phyloP scores from a whole-genome alignment of 75 land plant species.

The Cunninghamia lanceolata region DNA sequence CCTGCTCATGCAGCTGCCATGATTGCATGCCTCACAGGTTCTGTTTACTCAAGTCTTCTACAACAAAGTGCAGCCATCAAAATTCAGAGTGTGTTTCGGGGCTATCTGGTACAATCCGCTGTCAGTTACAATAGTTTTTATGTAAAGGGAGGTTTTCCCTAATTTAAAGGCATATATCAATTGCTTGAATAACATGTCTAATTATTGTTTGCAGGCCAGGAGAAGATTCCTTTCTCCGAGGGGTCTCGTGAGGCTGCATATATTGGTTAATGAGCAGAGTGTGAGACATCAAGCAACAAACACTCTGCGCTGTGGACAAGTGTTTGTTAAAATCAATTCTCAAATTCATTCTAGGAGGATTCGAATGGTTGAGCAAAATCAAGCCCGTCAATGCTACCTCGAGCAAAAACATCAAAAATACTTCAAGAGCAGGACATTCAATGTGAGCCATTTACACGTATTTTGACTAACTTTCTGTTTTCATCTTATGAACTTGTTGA shows the following conservation, averaged over 20 bases:
- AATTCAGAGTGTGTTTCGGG: conserved; percentile 71
- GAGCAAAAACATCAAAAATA: background rate
- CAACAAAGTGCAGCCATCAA: conserved; percentile 72
- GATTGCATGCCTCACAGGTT: background rate
- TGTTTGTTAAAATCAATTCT: background rate
- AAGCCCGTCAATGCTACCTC: background rate
- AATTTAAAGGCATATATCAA: background rate
- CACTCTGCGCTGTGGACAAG: background rate
- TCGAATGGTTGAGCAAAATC: conserved; percentile 9
- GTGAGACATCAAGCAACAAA: background rate
- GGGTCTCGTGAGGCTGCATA: background rate
- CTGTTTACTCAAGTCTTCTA: conserved; percentile 8
- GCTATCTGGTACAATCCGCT: conserved; percentile 35
- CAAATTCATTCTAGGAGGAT: background rate
- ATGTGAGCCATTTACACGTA: background rate
- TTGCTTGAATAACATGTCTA: background rate
- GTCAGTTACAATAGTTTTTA: background rate
- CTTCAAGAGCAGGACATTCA: background rate
- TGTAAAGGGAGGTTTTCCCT: background rate
- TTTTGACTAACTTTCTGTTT: conserved; percentile 1
- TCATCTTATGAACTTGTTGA: background rate
- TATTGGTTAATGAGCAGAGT: background rate
- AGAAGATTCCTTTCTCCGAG: background rate
- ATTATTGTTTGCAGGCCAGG: conserved; percentile 1
- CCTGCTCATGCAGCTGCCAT: conserved; percentile 2